These are phyloP conservation scores for Incumbomyces lentus DNA, from an alignment of 2,329 filamentous ascomycete species.

Conservation along the genomic window DNA sequence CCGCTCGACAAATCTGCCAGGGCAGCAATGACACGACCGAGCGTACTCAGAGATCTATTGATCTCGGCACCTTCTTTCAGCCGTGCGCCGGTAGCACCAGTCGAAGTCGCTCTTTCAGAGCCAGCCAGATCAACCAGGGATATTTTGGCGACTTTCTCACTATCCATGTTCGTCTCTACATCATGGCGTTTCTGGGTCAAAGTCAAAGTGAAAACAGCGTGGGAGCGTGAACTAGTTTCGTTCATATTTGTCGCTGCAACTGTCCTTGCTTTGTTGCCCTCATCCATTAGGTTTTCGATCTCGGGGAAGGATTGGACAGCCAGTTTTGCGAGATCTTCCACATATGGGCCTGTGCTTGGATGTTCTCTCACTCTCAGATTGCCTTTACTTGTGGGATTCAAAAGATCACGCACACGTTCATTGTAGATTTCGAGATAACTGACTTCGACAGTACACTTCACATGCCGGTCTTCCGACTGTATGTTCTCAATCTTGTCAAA, in stretches of 20 bases:
- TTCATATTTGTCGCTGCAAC: slow-evolving; percentile 99
- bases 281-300: slow-evolving; percentile 97
- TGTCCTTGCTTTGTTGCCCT: slow-evolving; percentile 96
- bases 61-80: slow-evolving; percentile 98
- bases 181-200: slow-evolving; percentile 90
- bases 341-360: slow-evolving; percentile 92
- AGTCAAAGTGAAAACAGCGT: slow-evolving; percentile 94
- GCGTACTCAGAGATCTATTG: slow-evolving; percentile 88
- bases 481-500: slow-evolving; percentile 71
- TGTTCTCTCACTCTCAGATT: slow-evolving; percentile 97
- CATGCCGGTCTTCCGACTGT: slow-evolving; percentile 57
- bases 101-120: slow-evolving; percentile 94
- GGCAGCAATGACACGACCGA: slow-evolving; percentile 94
- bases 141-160: slow-evolving; percentile 96
- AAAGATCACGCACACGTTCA: slow-evolving; percentile 85
- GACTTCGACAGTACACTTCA: slow-evolving; percentile 88
- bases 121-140: slow-evolving; percentile 95
- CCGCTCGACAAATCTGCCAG: slow-evolving; percentile 80
- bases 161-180: slow-evolving; percentile 86
- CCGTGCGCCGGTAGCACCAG: slow-evolving; percentile 86
- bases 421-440: slow-evolving; percentile 99
- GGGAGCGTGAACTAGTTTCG: slow-evolving; percentile 94
- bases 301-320: slow-evolving; percentile 88
- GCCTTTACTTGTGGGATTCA: slow-evolving; percentile 91
- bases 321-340: slow-evolving; percentile 92